Evolutionary conservation across 441 rosid genomes (phyloP), one percentile per base, ranked within the genome.

Genomic region (Gossypium schwendimanii): DNA sequence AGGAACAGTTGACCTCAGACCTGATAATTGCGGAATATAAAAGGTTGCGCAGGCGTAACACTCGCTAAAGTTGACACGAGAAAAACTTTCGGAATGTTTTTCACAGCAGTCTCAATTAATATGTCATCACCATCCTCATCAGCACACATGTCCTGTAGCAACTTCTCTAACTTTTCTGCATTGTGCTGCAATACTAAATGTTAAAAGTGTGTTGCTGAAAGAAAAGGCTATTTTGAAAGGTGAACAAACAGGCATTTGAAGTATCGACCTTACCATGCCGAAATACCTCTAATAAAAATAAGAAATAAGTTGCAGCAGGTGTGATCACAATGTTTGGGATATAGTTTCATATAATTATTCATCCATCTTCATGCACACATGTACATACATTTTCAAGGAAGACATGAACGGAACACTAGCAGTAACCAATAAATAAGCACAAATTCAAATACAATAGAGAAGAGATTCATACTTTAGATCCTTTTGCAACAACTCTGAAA

Each of bases 401-500:
- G 52, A 31, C 59, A 61, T n/a, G 54, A 60, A 55, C 69, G 55
- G 71, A 58, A 58, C 39, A 24, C n/a, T 21, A 58, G 62, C 63
- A 49, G 11, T 3, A 24, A 60, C 11, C 17, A n/a, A 59, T 63
- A 69, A 10, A 39, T 70, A 53, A 58, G 57, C 45, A 74, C 41
- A 73, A 50, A 50, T 72, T 21, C 9, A 20, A 49, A 63, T 12
- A 11, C 7, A 57, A 21, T 8, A n/a, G 53, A 73, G 36, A 59
- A 69, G 53, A 50, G 63, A 52, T 26, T 31, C 91, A 55, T 91
- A 95, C 99, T 87, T 95, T 95, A 72, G 99, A 92, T 80, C 99
- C 99, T 82, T 95, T 97, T 18, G 93, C 93, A 24, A 92, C 98
- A 80, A 91, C 97, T 85, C 98, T 87, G 80, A 92, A 95, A 85